Base-by-base conservation (phyloP, 2,329 filamentous ascomycete genomes). In the Xylaria hypoxylon region DNA sequence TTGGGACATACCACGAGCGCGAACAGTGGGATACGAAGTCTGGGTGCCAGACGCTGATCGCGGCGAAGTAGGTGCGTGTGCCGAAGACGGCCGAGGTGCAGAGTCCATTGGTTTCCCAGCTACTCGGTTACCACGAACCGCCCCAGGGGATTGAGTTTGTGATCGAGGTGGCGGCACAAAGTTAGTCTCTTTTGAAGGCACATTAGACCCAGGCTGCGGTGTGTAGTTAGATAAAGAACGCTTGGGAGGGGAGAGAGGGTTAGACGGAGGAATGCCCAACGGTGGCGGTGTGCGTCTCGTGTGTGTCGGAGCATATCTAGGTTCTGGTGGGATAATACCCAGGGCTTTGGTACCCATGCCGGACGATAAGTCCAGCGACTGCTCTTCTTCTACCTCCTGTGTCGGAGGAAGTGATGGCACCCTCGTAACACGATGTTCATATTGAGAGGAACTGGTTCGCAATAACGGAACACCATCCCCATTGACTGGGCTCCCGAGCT, bases 61-160 rank as follows among this genome's bases (percentile, higher is more conserved):
- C 4, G 81, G 81, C 2, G 81, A 79, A 26, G 80, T 78, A n/a
- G 80, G 77, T 3, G 80, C 81, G 59, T 86, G 83, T 1, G 83
- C 83, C 1, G 85, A 86, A 5, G 86, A 85, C 28, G 88, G 86
- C 3, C 86, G 84, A 48, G 82, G 86, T 8, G 82, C 79, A 3
- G 81, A 77, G n/a, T 86, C 84, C 1, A 73, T 70, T 0, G 79
- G 71, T 53, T 73, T 79, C 28, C 72, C 70, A 7, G 65, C 70
- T 28, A 76, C 72, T 3, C 78, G 77, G 33, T 78, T 78, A 7
- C 80, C 81, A 59, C 83, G 81, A 5, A 81, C 77, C 1, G 84
- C 79, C 8, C 83, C 83, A 3, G 89, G 88, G 1, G 89, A 90
- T 72, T 89, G 87, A 0, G 89, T 90, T 65, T 88, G 86, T 3